Conservation (phyloP, 169 alveolate species). For the Prorocentrum cordatum region DNA sequence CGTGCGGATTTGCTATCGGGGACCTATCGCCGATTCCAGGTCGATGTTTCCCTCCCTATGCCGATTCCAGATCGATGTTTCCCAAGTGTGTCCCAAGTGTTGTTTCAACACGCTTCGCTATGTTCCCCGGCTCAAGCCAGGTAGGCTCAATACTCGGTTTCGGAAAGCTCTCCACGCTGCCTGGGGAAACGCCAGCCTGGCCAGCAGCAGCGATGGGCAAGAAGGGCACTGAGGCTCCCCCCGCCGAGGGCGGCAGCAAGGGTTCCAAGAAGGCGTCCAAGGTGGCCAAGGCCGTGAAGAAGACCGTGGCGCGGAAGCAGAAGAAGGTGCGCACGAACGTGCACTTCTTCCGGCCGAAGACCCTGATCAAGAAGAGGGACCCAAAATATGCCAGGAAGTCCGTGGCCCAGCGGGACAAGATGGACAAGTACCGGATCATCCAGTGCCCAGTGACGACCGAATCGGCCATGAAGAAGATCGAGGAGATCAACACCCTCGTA, state of each 20-base stretch:
- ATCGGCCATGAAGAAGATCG: constrained; percentile 95
- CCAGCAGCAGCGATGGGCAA: too few species aligned
- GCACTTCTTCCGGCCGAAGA: constrained; percentile 62
- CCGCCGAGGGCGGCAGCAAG: background rate
- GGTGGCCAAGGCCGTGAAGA: constrained; percentile 53
- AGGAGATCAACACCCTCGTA: constrained; percentile 95
- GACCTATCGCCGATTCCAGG: too few species aligned
- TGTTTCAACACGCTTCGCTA: too few species aligned
- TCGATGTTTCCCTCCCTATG: too few species aligned
- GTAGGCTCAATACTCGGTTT: too few species aligned
- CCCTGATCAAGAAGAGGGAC: constrained; percentile 2
- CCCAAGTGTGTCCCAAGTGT: too few species aligned
- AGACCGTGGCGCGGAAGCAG: constrained; percentile 5
- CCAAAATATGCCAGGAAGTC: constrained; percentile 48
- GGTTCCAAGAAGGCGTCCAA: constrained; percentile 33
- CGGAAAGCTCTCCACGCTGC: too few species aligned
- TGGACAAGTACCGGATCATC: constrained; percentile 66
- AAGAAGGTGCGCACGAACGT: constrained; percentile 64
- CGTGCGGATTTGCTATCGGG: too few species aligned
- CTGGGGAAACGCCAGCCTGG: too few species aligned
- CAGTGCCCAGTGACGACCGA: constrained; percentile 94
- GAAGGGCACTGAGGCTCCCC: background rate
- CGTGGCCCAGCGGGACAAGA: constrained; percentile 34
- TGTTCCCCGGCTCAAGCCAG: too few species aligned
- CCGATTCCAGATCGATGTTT: too few species aligned